phyloP scores from a whole-genome alignment of 768 basidiomycete species.

The Lactarius tabidus region DNA sequence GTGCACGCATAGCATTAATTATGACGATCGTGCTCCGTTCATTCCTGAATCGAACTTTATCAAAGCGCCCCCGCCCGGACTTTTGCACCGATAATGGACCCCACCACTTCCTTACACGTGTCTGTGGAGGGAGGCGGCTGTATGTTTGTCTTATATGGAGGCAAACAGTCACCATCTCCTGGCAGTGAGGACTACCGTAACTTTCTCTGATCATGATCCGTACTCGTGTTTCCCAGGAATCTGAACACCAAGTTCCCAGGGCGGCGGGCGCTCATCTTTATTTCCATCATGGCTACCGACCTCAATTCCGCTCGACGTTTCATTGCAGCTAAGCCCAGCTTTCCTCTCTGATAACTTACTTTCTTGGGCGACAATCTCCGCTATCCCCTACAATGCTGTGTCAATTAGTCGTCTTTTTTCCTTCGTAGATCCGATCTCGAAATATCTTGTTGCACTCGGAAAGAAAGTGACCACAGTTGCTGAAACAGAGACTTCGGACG shows the following conservation, averaged over 20 bases:
- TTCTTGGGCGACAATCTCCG: not conserved
- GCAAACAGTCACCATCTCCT: not conserved
- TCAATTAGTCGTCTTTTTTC: not conserved
- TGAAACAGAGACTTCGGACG: not conserved
- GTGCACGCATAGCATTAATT: slow-evolving; percentile 12
- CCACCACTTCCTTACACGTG: not conserved
- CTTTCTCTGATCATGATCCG: not conserved
- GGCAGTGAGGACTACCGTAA: slow-evolving; percentile 5
- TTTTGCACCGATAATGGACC: not conserved
- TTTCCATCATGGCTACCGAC: not conserved
- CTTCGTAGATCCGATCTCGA: not conserved
- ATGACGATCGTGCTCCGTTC: not conserved
- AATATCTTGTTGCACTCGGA: not conserved
- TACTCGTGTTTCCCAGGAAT: not conserved
- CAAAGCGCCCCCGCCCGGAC: not conserved
- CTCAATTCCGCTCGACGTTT: slow-evolving; percentile 5
- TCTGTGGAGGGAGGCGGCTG: not conserved
- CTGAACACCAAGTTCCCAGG: slow-evolving; percentile 2
- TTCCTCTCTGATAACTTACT: not conserved
- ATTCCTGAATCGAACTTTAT: not conserved
- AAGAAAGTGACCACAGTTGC: not conserved
- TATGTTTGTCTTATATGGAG: slow-evolving; percentile 11
- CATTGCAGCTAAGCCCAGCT: not conserved
- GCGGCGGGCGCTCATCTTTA: slow-evolving; percentile 11
- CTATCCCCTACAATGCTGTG: not conserved